Conservation (phyloP, 768 basidiomycete species). For the Roridomyces roridus region DNA sequence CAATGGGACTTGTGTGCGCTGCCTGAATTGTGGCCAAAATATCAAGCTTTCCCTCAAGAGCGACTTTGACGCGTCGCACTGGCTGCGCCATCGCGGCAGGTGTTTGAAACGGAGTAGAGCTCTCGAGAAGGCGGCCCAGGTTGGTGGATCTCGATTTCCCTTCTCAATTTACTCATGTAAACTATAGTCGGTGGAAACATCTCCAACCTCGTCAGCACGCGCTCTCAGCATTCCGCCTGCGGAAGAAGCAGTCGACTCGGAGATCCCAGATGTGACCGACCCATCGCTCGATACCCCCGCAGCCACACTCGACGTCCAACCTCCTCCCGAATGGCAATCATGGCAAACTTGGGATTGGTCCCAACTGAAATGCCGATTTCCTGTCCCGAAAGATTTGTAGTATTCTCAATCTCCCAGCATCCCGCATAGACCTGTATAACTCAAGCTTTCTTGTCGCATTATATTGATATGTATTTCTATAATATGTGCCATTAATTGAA, state of each 20-base stretch:
- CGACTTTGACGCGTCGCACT: slow-evolving; percentile 70
- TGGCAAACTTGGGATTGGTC: slow-evolving; percentile 55
- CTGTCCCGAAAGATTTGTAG: background rate
- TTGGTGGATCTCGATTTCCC: background rate
- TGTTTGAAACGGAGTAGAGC: slow-evolving; percentile 55
- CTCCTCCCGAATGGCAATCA: background rate
- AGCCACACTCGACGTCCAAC: background rate
- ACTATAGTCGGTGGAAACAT: background rate
- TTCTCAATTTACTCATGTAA: background rate
- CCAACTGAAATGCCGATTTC: slow-evolving; percentile 16
- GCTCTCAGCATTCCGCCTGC: slow-evolving; percentile 13
- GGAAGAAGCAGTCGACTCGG: background rate
- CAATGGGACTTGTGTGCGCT: slow-evolving; percentile 56
- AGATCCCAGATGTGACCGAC: background rate
- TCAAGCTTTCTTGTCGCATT: background rate
- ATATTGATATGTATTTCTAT: background rate
- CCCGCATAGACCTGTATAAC: slow-evolving; percentile 4
- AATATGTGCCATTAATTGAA: background rate
- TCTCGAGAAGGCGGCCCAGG: background rate
- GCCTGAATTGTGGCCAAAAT: slow-evolving; percentile 56
- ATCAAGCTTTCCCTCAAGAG: slow-evolving; percentile 77
- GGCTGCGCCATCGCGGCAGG: slow-evolving; percentile 66
- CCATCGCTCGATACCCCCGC: background rate
- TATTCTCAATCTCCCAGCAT: background rate
- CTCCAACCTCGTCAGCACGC: slow-evolving; percentile 9